These are phyloP conservation scores for Wickerhamiella alocasiicola DNA, from an alignment of 805 yeast species.

Conservation along the genomic window DNA sequence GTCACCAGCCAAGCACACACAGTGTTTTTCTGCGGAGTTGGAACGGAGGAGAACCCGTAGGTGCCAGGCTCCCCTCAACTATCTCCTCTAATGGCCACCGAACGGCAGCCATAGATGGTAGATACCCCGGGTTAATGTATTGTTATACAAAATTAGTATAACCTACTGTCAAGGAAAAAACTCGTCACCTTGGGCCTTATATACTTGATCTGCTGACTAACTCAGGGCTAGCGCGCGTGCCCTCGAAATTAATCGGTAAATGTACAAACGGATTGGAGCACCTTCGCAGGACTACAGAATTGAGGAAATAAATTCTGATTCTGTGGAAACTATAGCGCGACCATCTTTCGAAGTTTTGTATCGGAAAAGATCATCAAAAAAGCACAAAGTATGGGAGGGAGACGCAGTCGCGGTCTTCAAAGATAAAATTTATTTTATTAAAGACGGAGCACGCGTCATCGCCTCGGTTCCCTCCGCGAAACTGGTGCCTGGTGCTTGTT, in stretches of 20 bases:
- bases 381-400: slow-evolving; percentile 90
- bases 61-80: slow-evolving; percentile 24
- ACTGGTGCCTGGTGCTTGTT: slow-evolving; percentile 26
- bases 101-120: slow-evolving; percentile 16
- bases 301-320: neutral
- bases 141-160: slow-evolving; percentile 24
- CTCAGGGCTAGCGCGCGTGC: neutral
- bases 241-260: neutral
- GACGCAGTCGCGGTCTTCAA: slow-evolving; percentile 51
- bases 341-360: slow-evolving; percentile 35
- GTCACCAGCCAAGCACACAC: slow-evolving; percentile 24
- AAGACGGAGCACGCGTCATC: slow-evolving; percentile 21
- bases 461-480: slow-evolving; percentile 22
- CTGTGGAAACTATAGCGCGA: neutral
- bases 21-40: slow-evolving; percentile 29
- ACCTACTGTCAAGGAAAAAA: slow-evolving; percentile 22
- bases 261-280: neutral
- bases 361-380: slow-evolving; percentile 60
- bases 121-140: slow-evolving; percentile 20
- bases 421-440: slow-evolving; percentile 18
- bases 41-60: slow-evolving; percentile 29
- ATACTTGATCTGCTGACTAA: slow-evolving; percentile 9
- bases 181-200: neutral
- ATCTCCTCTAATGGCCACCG: slow-evolving; percentile 15
- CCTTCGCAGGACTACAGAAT: neutral